Conservation (phyloP, 2,329 filamentous ascomycete genomes). For the Sporothrix mexicana region DNA sequence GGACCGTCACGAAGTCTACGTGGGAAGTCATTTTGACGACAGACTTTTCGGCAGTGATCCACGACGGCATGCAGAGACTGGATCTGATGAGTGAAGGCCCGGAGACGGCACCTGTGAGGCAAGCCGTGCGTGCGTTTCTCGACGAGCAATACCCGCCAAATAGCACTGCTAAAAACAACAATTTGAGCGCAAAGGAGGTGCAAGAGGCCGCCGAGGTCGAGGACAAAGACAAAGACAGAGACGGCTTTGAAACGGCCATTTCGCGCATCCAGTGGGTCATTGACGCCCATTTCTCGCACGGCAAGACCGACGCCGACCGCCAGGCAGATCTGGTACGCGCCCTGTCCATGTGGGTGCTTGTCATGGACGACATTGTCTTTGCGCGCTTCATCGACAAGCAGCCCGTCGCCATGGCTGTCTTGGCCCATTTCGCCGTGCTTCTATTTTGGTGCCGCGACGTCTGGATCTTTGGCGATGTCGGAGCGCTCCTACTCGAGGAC, state of each 20-base stretch:
- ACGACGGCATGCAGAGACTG: neutral
- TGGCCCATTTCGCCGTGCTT: neutral
- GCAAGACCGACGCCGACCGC: neutral
- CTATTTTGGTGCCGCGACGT: conserved; percentile 4
- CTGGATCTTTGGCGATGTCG: conserved; percentile 3
- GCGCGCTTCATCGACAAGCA: conserved; percentile 1
- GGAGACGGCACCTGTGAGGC: neutral
- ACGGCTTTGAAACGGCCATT: conserved; percentile 5
- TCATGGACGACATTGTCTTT: neutral
- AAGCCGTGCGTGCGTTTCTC: neutral
- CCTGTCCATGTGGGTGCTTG: neutral
- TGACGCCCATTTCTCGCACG: neutral
- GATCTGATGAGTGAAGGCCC: neutral
- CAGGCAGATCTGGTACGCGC: neutral
- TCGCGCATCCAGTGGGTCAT: conserved; percentile 10
- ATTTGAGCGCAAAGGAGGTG: no score
- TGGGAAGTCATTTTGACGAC: neutral
- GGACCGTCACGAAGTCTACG: neutral
- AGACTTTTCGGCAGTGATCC: neutral
- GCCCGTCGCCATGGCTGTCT: neutral
- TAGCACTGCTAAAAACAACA: neutral
- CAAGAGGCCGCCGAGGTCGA: neutral
- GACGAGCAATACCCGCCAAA: neutral
- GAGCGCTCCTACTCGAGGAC: neutral
- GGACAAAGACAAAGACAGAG: neutral